Percentiles rank a stretch among this genome's conserved stretches.
phyloP scores from a whole-genome alignment of 257 asterid genomes.

The Solanum sejunctum region DNA sequence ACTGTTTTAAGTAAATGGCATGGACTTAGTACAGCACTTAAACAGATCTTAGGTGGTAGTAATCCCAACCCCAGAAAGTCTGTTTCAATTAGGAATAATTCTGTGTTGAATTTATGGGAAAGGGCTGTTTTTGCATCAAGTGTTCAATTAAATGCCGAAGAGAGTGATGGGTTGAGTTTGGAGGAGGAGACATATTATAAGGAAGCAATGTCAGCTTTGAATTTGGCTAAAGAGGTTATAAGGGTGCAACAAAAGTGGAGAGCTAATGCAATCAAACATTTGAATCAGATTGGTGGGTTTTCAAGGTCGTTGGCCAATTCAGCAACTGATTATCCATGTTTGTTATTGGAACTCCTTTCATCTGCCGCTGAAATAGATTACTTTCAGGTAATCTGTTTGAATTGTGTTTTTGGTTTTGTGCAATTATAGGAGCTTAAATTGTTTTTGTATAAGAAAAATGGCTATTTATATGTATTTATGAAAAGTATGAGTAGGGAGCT shows the following conservation, averaged over 20 bases:
- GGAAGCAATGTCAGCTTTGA: slow-evolving; percentile 75
- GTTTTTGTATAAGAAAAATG: background rate
- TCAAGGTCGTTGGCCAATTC: slow-evolving; percentile 79
- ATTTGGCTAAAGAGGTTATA: slow-evolving; percentile 88
- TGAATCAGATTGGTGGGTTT: slow-evolving; percentile 67
- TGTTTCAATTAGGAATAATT: slow-evolving; percentile 8
- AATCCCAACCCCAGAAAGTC: slow-evolving; percentile 7
- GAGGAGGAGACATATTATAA: slow-evolving; percentile 55
- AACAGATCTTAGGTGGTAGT: slow-evolving; percentile 36
- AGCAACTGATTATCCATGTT: slow-evolving; percentile 93
- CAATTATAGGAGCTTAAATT: background rate
- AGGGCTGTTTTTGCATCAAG: slow-evolving; percentile 53
- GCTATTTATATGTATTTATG: background rate
- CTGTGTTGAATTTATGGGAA: slow-evolving; percentile 67
- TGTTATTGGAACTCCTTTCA: slow-evolving; percentile 81
- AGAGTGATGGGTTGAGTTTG: slow-evolving; percentile 32
- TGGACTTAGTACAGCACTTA: slow-evolving; percentile 57
- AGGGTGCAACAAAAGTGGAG: slow-evolving; percentile 67
- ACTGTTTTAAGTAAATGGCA: slow-evolving; percentile 82
- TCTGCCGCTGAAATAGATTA: slow-evolving; percentile 78
- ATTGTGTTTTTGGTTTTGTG: background rate
- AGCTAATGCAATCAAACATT: slow-evolving; percentile 64
- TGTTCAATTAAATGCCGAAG: slow-evolving; percentile 42
- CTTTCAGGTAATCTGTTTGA: slow-evolving; percentile 56
- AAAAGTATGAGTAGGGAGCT: background rate